Base-by-base conservation (phyloP, 345 rosid species). In the Orychophragmus violaceus region DNA sequence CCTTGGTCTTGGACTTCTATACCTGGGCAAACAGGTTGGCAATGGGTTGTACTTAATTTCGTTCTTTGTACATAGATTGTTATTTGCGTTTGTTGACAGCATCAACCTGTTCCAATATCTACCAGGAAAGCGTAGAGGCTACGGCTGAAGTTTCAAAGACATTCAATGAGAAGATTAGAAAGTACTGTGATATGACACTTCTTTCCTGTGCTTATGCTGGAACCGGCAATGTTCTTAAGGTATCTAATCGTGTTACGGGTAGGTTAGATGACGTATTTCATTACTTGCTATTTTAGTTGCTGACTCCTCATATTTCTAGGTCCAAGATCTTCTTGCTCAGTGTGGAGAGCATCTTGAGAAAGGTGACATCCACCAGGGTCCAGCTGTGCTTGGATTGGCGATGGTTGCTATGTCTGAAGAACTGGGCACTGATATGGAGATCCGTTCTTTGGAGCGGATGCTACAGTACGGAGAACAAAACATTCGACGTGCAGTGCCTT, bases 321-420 rank as follows among this genome's bases (percentile, higher is more conserved):
- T 95, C 62, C 97, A 95, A 79, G 85, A 85, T 66, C 95, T 95
- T 68, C 87, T 95, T 23, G 94, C 88, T 74, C 90, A 87, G 75
- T 95, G 99, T 66, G 88, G 91, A 45, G 90, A 89, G 48, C 96
- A 91, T 86, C 87, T 89, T 30, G 98, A 95, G 78, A 91, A 89
- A 74, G 90, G 96, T 27, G 98, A 89, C 74, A 82, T 81, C 63
- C 87, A 89, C 80, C 98, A 95, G 77, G 99, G 97, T 45, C 91
- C 98, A 41, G 99, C 97, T 62, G 94, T 95, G 42, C 96, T 95
- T 70, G 99, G 99, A 66, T 86, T 95, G 69, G 96, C 99, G 19
- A 82, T 95, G 96, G 90, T 91, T 21, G 91, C 97, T 55, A 95
- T 95, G 98, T 95, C 96, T 44, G 96, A 95, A 84, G 98, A 95